These are phyloP conservation scores for Emergomyces orientalis DNA, from an alignment of 2,329 filamentous ascomycete species.

Conservation along the genomic window DNA sequence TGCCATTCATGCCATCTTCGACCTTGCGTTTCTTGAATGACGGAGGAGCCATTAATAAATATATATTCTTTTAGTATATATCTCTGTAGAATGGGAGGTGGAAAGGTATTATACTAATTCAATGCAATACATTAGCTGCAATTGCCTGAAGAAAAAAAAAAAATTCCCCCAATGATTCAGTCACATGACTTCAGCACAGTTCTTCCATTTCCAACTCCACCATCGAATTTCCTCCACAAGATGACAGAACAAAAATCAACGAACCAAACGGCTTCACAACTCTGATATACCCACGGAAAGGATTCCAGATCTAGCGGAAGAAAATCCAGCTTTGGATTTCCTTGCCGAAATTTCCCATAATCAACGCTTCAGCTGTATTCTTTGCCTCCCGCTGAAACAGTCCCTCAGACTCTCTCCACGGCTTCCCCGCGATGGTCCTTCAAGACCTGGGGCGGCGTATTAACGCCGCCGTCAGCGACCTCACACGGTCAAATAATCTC, in stretches of 20 bases:
- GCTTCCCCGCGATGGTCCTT: constrained; percentile 66
- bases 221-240: constrained; percentile 4
- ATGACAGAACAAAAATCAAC: not conserved
- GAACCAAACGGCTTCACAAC: not conserved
- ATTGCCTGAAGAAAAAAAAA: not conserved
- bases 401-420: not conserved
- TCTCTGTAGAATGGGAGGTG: not conserved
- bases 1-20: constrained; percentile 49
- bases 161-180: not conserved
- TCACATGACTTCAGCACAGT: not conserved
- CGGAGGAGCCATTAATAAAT: constrained; percentile 32
- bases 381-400: not conserved
- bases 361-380: not conserved
- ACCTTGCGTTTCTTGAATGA: constrained; percentile 48
- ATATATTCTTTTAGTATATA: not conserved
- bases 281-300: not conserved
- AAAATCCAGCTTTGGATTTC: not conserved
- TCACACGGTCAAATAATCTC: constrained; percentile 83
- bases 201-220: not conserved
- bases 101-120: not conserved
- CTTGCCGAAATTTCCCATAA: not conserved
- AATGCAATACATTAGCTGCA: no score
- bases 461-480: constrained; percentile 87
- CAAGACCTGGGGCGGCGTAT: constrained; percentile 98
- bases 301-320: not conserved